These are phyloP conservation scores for Penicillium atrosanguineum DNA, from an alignment of 495 filamentous ascomycete genomes.

Conservation along the genomic window DNA sequence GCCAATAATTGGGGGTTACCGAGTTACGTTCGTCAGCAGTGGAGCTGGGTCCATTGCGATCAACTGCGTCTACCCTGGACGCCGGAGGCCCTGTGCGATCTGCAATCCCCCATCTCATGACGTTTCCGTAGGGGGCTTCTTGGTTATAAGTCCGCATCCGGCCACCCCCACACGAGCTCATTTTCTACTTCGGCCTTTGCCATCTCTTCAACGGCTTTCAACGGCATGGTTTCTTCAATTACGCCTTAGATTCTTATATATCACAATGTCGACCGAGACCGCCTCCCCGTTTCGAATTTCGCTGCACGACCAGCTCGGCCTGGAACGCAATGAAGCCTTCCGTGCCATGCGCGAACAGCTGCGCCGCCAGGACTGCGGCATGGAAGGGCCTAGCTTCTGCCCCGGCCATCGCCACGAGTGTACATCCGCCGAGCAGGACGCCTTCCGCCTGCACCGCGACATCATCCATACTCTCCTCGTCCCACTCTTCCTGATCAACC, in stretches of 20 bases:
- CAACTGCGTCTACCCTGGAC: conserved; percentile 20
- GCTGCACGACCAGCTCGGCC: conserved; percentile 30
- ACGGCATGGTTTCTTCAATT: background rate
- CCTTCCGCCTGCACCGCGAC: conserved; percentile 58
- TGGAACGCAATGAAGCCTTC: conserved; percentile 46
- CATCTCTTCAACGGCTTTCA: background rate
- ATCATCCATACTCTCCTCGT: conserved; percentile 59
- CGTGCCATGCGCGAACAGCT: conserved; percentile 42
- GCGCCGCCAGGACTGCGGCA: conserved; percentile 40
- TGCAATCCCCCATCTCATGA: conserved; percentile 21
- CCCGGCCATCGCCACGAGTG: conserved; percentile 41
- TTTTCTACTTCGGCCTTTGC: background rate
- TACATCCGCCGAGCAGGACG: conserved; percentile 38
- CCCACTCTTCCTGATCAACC: conserved; percentile 56
- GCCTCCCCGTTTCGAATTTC: conserved; percentile 49
- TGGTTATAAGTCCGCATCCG: conserved; percentile 24
- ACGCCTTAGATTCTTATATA: background rate
- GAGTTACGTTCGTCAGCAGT: conserved; percentile 31
- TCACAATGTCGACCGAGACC: conserved; percentile 27
- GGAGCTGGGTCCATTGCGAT: conserved; percentile 27
- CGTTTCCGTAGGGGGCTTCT: conserved; percentile 24
- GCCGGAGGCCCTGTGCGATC: conserved; percentile 14
- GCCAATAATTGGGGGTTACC: conserved; percentile 11
- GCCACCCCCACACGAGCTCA: conserved; percentile 2
- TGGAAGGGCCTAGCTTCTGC: conserved; percentile 49